A percentile compares a stretch with the other conserved stretches of the same genome.
Evolutionary conservation across 1,139 yeast genomes (phyloP).

Genomic region (Wickerhamiella pararugosa): DNA sequence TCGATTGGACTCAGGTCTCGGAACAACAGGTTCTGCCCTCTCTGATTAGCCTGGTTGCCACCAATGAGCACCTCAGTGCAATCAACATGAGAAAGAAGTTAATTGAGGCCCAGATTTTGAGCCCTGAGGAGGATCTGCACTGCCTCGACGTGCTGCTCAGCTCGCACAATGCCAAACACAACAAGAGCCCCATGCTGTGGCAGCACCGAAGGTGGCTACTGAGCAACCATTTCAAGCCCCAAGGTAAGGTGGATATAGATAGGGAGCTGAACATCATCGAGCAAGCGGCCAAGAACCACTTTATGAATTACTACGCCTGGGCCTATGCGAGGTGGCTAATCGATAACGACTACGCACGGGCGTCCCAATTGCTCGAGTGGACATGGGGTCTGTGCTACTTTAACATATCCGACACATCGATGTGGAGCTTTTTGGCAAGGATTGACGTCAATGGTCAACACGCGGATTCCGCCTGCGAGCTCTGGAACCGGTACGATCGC

Average conservation of each 20-base stretch:
- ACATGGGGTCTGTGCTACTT: constrained; percentile 22
- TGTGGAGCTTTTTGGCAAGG: constrained; percentile 29
- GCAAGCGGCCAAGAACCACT: constrained; percentile 27
- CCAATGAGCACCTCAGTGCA: constrained; percentile 24
- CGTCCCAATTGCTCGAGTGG: constrained; percentile 7
- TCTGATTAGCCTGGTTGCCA: constrained; percentile 19
- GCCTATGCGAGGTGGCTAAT: constrained; percentile 26
- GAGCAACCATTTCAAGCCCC: neutral
- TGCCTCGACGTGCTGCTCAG: constrained; percentile 20
- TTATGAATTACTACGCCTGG: constrained; percentile 35
- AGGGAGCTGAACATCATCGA: constrained; percentile 21
- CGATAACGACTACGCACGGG: neutral
- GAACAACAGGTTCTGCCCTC: constrained; percentile 6
- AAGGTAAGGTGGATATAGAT: constrained; percentile 3
- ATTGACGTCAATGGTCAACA: constrained; percentile 1
- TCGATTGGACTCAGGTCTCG: neutral
- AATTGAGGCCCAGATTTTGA: constrained; percentile 9
- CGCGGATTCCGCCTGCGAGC: constrained; percentile 1
- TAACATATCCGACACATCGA: constrained; percentile 30
- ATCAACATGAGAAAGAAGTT: constrained; percentile 22
- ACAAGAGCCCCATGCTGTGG: constrained; percentile 29
- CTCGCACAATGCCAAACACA: constrained; percentile 23
- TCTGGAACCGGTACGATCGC: constrained; percentile 5
- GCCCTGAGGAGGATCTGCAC: constrained; percentile 18
- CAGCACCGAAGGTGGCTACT: constrained; percentile 24